Percentiles rank a stretch among this genome's conserved stretches.
Conservation (phyloP, 768 basidiomycete genomes). For the Boletus rex-veris region DNA sequence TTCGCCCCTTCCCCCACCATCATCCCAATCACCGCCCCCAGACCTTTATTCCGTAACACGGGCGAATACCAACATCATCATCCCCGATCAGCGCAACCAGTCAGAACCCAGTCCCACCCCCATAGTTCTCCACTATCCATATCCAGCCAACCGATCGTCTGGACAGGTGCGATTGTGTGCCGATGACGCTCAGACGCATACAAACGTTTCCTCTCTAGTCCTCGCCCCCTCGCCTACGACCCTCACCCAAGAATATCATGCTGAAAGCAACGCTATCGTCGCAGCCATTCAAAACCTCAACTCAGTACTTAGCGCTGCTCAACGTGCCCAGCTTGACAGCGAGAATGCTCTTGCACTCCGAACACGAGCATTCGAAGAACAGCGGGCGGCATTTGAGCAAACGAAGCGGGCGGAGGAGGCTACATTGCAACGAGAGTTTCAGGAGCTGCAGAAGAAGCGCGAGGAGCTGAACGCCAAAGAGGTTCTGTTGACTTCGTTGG, state of each 20-base stretch:
- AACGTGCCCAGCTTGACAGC: constrained; percentile 13
- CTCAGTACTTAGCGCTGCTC: constrained; percentile 2
- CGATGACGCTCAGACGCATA: background rate
- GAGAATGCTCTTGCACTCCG: constrained; percentile 14
- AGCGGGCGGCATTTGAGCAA: constrained; percentile 21
- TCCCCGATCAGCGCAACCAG: background rate
- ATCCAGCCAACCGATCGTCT: constrained; percentile 1
- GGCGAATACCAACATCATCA: background rate
- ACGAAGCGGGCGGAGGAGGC: constrained; percentile 17
- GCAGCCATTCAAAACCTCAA: constrained; percentile 14
- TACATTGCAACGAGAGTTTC: constrained; percentile 15
- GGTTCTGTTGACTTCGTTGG: constrained; percentile 14
- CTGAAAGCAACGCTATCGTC: constrained; percentile 5
- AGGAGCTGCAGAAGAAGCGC: constrained; percentile 17
- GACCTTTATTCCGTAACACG: background rate
- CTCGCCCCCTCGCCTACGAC: background rate
- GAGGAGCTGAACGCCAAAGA: constrained; percentile 23
- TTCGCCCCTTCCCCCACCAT: background rate
- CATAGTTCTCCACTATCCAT: constrained; percentile 10
- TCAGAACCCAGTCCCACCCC: background rate
- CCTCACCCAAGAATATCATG: constrained; percentile 11
- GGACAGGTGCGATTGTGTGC: background rate
- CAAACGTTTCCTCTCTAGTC: background rate
- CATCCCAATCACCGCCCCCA: constrained; percentile 11
- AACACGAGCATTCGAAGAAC: constrained; percentile 13